Conservation (phyloP, 331 rosid genomes). For the Rhamnella rubrinervis region DNA sequence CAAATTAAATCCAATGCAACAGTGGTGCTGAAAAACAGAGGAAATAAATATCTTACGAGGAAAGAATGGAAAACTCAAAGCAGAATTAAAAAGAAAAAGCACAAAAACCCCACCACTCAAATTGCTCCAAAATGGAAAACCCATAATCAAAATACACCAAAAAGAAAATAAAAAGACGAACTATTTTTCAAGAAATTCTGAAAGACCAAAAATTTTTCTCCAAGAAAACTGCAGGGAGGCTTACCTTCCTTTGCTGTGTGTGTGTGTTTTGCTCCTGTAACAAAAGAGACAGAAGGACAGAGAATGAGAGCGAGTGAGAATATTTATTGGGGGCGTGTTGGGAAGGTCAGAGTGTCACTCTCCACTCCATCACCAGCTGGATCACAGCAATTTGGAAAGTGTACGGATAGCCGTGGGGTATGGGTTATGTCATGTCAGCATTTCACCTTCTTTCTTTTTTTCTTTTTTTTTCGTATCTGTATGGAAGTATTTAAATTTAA, state of each 20-base stretch:
- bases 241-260: constrained; percentile 3
- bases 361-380: no score
- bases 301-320: not conserved
- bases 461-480: no score
- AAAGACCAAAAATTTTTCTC: not conserved
- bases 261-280: not conserved
- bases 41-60: not conserved
- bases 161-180: not conserved
- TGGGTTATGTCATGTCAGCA: no score
- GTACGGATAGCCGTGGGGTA: no score
- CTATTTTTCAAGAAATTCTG: not conserved
- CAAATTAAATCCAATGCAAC: constrained; percentile 19
- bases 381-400: no score
- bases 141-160: not conserved
- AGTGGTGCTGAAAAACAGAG: constrained; percentile 3
- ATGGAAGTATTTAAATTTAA: no score
- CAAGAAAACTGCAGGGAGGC: not conserved
- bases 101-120: not conserved
- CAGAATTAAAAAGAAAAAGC: not conserved
- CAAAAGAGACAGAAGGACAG: not conserved
- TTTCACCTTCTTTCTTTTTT: no score
- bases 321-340: no score
- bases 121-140: constrained; percentile 5
- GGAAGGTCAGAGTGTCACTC: no score
- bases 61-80: not conserved